Evolutionary conservation across 1,284 basidiomycete genomes (phyloP).

Genomic region (Ustilago crameri): DNA sequence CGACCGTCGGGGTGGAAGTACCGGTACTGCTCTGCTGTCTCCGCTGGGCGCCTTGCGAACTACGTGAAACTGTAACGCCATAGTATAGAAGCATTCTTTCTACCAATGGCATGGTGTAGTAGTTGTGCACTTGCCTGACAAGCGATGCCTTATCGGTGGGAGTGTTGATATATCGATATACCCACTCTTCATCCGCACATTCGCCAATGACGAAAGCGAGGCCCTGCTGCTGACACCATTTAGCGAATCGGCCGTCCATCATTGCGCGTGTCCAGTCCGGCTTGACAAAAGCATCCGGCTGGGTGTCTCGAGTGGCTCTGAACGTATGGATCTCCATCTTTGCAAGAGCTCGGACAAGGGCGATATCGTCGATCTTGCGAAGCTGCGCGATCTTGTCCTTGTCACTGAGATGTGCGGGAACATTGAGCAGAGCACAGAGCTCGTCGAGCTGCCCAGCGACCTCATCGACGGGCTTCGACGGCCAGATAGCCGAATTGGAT

Average conservation of each 20-base stretch:
- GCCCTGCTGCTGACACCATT: conserved; percentile 34
- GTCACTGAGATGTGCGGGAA: conserved; percentile 7
- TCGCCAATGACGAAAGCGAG: conserved; percentile 42
- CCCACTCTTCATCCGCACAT: conserved; percentile 40
- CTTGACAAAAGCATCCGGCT: conserved; percentile 29
- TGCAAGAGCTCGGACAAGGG: conserved; percentile 17
- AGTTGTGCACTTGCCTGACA: conserved; percentile 44
- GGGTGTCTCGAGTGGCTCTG: conserved; percentile 35
- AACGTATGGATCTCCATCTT: conserved; percentile 51
- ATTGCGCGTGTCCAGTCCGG: conserved; percentile 36
- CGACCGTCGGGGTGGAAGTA: background rate
- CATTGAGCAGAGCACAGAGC: conserved; percentile 16
- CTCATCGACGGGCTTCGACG: conserved; percentile 39
- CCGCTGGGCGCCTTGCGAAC: background rate
- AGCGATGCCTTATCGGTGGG: conserved; percentile 20
- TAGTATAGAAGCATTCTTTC: conserved; percentile 36
- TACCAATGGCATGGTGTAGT: conserved; percentile 39
- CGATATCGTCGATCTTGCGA: conserved; percentile 21
- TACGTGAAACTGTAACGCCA: conserved; percentile 2
- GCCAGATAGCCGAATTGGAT: conserved; percentile 45
- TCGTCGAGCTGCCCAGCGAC: conserved; percentile 37
- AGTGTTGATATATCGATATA: conserved; percentile 47
- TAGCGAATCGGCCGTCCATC: conserved; percentile 39
- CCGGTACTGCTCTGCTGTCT: background rate
- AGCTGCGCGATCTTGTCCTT: conserved; percentile 29